Base-by-base conservation (phyloP, 2,329 filamentous ascomycete species). In the Colletotrichum sp. region DNA sequence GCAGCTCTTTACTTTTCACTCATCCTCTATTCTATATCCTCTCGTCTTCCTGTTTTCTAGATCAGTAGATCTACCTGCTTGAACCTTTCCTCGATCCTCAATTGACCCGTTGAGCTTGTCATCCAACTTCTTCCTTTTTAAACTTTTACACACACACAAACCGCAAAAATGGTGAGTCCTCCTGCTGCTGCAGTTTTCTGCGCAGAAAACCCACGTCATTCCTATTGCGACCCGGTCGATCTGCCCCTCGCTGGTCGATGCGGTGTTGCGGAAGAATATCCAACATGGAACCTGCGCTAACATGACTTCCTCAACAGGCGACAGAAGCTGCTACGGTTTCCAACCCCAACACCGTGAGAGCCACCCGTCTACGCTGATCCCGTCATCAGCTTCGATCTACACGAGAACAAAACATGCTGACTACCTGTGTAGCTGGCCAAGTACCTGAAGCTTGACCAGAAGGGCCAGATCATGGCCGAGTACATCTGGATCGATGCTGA, bases 401-500 rank as follows among this genome's bases (percentile, higher is more conserved):
- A 63, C 66, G 61, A 72, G 61, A n/a, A 59, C 30, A 32, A 66
- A 70, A 66, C 12, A 30, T 77, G 71, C 74, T 78, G 74, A 76
- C 65, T 26, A 77, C 65, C 71, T 69, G 68, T 79, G 82, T 86
- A 98, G 95, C 93, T 98, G 86, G 89, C 94, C 86, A 98, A 98
- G 88, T 99, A 96, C 91, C 92, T 97, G 88, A 90, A 90, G 83
- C 94, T 99, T 82, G 94, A 96, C 86, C 96, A 99, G 90, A 95
- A 94, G 86, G 96, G 96, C 86, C 89, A 88, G 81, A 90, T 98
- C 84, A 97, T 98, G 87, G 96, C 96, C 84, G 96, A 98, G 89
- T 98, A 98, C 88, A 93, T 98, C 90, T 98, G 96, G 96, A 94
- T 98, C 85, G 96, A 98, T 84, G 90, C 94, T 79, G 87, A 88